Conservation (phyloP, 805 yeast species). For the Teunomyces cretensis region DNA sequence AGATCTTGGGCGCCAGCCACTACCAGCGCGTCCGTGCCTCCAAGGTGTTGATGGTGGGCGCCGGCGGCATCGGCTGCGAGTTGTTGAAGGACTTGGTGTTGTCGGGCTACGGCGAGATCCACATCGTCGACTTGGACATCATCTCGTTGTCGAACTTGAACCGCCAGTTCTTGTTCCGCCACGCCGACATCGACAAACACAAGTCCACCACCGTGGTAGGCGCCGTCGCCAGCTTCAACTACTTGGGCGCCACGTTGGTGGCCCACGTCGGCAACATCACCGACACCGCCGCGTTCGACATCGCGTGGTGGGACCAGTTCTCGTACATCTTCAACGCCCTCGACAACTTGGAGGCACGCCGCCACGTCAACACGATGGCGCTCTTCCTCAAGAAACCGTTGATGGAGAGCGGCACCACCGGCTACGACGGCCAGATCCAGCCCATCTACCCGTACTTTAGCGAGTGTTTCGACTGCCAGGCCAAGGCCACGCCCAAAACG, state of each 20-base stretch:
- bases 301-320: conserved; percentile 73
- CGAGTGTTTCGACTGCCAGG: conserved; percentile 92
- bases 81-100: conserved; percentile 75
- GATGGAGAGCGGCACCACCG: conserved; percentile 94
- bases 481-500: conserved; percentile 83
- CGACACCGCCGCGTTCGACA: conserved; percentile 68
- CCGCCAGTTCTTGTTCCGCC: conserved; percentile 88
- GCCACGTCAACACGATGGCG: conserved; percentile 83
- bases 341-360: conserved; percentile 89
- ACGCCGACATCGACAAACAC: conserved; percentile 84
- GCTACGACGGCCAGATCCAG: conserved; percentile 90
- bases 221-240: conserved; percentile 78
- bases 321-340: conserved; percentile 85
- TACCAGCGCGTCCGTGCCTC: conserved; percentile 32
- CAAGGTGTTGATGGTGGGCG: conserved; percentile 82
- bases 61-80: conserved; percentile 97
- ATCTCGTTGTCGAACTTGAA: conserved; percentile 90
- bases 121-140: conserved; percentile 92
- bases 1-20: conserved; percentile 43
- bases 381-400: conserved; percentile 71
- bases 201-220: conserved; percentile 82
- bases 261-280: conserved; percentile 88
- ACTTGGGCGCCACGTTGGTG: conserved; percentile 55
- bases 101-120: conserved; percentile 82
- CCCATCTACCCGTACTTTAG: conserved; percentile 80